Evolutionary conservation across 2,329 filamentous ascomycete genomes (phyloP), one percentile per base, ranked within the genome.

Genomic region (Cytospora schulzeri): DNA sequence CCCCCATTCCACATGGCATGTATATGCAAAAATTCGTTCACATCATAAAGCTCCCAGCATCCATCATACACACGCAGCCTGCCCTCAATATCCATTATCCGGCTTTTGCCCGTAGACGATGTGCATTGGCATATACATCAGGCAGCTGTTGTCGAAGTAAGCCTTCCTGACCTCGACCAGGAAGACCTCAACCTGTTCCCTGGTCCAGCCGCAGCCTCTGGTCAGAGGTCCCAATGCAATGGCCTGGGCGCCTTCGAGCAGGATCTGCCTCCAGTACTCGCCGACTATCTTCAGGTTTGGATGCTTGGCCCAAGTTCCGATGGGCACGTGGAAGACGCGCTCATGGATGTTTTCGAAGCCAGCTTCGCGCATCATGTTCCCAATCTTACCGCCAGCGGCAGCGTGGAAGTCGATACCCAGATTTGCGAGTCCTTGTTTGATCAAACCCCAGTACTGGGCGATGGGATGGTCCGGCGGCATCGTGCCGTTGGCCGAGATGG

Each of bases 61-160:
- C 48, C 29, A n/a, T n/a, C 19, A 24, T 38, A 24, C 26, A 19
- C 29, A 15, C 35, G 33, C 26, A 19, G 38, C 33, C 26, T 17
- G 54, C 38, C 19, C 4, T 62, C 56, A 67, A 28, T 35, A 17
- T 22, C 60, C 60, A 22, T 56, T 38, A 45, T 60, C 63, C 38
- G 83, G 81, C 71, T 81, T 85, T 72, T 86, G 84, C 19, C 79
- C 83, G 68, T 83, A 85, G 15, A 85, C 75, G 59, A 85, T 77
- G 70, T 84, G 79, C 68, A 85, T 75, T 11, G 83, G 83, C 83
- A 86, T 86, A 67, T 83, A 85, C 76, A 79, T 75, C 69, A 81
- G 77, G 68, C 63, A 62, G 26, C 61, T 67, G 12, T 69, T 67
- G 52, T 79, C 72, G 15, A 75, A 71, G 8, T 81, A 71, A 19